phyloP scores from a whole-genome alignment of 495 filamentous ascomycete species.

The Podospora pseudocomata region DNA sequence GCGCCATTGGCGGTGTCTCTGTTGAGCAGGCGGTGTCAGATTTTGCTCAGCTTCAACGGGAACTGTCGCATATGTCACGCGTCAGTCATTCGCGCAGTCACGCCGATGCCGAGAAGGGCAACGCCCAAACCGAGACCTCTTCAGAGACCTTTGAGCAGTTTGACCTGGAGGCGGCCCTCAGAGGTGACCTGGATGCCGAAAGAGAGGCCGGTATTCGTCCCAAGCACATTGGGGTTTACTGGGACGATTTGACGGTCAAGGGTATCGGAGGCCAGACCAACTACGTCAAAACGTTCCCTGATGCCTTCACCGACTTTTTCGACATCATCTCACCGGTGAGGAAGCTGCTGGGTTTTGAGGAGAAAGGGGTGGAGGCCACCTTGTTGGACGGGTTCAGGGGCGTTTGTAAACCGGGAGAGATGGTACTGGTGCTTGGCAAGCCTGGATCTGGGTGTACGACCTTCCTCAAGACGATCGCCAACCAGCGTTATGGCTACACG shows the following conservation, averaged over 20 bases:
- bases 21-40: constrained; percentile 71
- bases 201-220: constrained; percentile 70
- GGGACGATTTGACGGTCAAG: constrained; percentile 72
- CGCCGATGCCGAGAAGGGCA: constrained; percentile 42
- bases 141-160: constrained; percentile 57
- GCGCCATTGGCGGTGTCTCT: constrained; percentile 52
- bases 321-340: constrained; percentile 60
- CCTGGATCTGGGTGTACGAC: constrained; percentile 87
- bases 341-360: constrained; percentile 55
- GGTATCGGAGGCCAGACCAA: constrained; percentile 74
- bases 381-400: constrained; percentile 54
- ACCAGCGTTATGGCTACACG: constrained; percentile 77
- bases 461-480: constrained; percentile 80
- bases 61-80: constrained; percentile 65
- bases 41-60: constrained; percentile 68
- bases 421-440: constrained; percentile 83
- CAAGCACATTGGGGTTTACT: constrained; percentile 77
- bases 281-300: constrained; percentile 78
- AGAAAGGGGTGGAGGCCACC: constrained; percentile 62
- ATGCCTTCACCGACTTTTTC: constrained; percentile 74
- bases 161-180: constrained; percentile 65
- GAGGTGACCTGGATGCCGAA: constrained; percentile 66
- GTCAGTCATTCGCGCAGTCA: constrained; percentile 39
- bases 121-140: constrained; percentile 45
- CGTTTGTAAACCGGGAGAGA: constrained; percentile 71